Conservation (phyloP, 1,139 yeast genomes). For the Saccharomyces hybrid region DNA sequence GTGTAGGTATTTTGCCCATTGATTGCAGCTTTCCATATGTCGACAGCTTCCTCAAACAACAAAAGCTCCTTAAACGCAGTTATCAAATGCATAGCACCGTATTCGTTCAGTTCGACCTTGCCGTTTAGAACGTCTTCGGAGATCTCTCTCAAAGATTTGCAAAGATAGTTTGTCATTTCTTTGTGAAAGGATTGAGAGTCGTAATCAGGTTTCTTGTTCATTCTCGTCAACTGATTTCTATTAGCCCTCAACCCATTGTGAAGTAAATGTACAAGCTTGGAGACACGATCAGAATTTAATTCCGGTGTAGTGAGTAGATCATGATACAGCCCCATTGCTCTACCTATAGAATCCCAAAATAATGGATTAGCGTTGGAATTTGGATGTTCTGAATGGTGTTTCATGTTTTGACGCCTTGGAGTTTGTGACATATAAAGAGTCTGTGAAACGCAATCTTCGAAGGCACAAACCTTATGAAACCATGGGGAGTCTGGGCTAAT, state of each 20-base stretch:
- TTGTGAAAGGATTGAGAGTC: constrained; percentile 46
- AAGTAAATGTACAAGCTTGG: constrained; percentile 40
- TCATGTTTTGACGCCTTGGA: constrained; percentile 26
- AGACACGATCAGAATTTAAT: constrained; percentile 38
- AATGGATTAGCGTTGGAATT: constrained; percentile 27
- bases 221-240: constrained; percentile 42
- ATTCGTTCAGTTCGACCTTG: constrained; percentile 38
- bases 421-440: constrained; percentile 33
- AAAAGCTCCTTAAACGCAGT: constrained; percentile 52
- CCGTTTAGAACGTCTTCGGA: constrained; percentile 40
- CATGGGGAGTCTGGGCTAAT: constrained; percentile 35
- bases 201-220: constrained; percentile 47
- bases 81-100: constrained; percentile 50
- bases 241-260: constrained; percentile 46
- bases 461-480: constrained; percentile 38
- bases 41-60: constrained; percentile 45
- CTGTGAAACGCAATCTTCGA: constrained; percentile 41
- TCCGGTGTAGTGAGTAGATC: constrained; percentile 40
- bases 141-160: constrained; percentile 42
- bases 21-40: constrained; percentile 44
- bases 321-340: constrained; percentile 41
- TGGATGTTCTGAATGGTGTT: constrained; percentile 24
- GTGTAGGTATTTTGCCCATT: constrained; percentile 28
- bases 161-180: constrained; percentile 40
- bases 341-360: constrained; percentile 42